Conservation (phyloP, 768 basidiomycete species). For the Pulveroboletus ravenelii region DNA sequence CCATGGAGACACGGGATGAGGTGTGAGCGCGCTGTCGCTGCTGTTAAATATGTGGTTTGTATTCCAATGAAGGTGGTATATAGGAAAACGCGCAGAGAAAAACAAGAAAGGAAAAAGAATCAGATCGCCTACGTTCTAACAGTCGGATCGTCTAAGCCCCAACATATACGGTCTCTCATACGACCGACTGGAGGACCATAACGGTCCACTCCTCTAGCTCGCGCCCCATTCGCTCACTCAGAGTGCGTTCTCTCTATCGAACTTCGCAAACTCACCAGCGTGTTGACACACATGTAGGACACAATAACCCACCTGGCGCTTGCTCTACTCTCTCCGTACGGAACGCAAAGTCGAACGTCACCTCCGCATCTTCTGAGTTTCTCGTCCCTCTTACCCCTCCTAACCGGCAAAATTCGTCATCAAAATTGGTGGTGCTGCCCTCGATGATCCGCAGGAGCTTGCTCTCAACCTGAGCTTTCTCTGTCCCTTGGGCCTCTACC, state of each 20-base stretch:
- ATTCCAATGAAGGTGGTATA: too few relatives aligned
- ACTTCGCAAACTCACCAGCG: not conserved
- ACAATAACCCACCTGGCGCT: slow-evolving; percentile 74
- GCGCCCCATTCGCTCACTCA: too few relatives aligned
- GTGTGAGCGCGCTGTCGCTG: too few relatives aligned
- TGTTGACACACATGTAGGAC: slow-evolving; percentile 51
- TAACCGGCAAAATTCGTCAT: slow-evolving; percentile 95
- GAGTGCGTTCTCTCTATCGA: slow-evolving; percentile 18
- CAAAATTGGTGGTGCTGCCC: slow-evolving; percentile 95
- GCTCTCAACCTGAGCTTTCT: slow-evolving; percentile 94
- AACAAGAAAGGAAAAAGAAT: too few relatives aligned
- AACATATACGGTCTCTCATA: too few relatives aligned
- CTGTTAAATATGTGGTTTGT: too few relatives aligned
- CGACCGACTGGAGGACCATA: too few relatives aligned
- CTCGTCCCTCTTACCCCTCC: slow-evolving; percentile 85
- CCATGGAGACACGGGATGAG: too few relatives aligned
- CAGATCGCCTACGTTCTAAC: too few relatives aligned
- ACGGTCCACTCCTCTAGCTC: too few relatives aligned
- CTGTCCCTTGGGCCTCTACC: slow-evolving; percentile 96
- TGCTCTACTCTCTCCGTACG: slow-evolving; percentile 95
- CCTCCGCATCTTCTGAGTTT: slow-evolving; percentile 90
- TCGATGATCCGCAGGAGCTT: slow-evolving; percentile 88
- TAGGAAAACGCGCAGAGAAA: too few relatives aligned
- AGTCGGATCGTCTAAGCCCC: too few relatives aligned
- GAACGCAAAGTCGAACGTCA: slow-evolving; percentile 97